Percentiles rank a stretch among this genome's conserved stretches.
Conservation (phyloP, 495 filamentous ascomycete genomes). For the Jackrogersella minutella region DNA sequence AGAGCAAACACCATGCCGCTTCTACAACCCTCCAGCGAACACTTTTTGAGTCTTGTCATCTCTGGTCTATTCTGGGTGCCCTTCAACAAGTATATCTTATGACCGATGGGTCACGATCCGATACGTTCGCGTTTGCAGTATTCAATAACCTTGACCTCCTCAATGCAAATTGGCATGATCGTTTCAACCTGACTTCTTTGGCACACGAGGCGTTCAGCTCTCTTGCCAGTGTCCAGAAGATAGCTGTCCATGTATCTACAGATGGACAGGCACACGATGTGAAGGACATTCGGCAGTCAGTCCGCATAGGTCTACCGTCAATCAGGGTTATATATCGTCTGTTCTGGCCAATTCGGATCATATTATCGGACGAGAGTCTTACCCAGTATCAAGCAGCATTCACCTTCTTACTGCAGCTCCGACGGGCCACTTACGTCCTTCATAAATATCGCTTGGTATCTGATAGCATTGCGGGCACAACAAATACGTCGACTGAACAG, state of each 20-base stretch:
- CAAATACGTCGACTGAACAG: constrained; percentile 45
- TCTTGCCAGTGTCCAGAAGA: constrained; percentile 63
- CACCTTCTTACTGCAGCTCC: constrained; percentile 78
- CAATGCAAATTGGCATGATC: constrained; percentile 77
- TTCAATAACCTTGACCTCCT: constrained; percentile 80
- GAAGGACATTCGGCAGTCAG: constrained; percentile 51
- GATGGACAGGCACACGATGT: constrained; percentile 43
- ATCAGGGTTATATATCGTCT: constrained; percentile 69
- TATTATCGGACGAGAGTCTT: constrained; percentile 70
- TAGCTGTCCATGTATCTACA: constrained; percentile 63
- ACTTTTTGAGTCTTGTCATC: constrained; percentile 73
- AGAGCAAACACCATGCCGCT: constrained; percentile 72
- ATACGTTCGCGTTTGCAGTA: constrained; percentile 69
- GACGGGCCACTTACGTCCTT: constrained; percentile 74
- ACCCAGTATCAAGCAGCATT: constrained; percentile 72
- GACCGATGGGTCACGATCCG: constrained; percentile 69
- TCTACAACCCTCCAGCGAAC: constrained; percentile 68
- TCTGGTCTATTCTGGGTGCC: constrained; percentile 70
- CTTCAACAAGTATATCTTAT: constrained; percentile 77
- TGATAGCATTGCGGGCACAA: constrained; percentile 35
- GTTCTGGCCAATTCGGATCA: constrained; percentile 86
- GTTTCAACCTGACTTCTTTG: constrained; percentile 81
- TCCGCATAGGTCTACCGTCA: constrained; percentile 60
- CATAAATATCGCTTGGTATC: constrained; percentile 61
- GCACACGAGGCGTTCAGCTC: constrained; percentile 72